phyloP scores from a whole-genome alignment of 805 yeast species.

The Metschnikowia colocasiae region DNA sequence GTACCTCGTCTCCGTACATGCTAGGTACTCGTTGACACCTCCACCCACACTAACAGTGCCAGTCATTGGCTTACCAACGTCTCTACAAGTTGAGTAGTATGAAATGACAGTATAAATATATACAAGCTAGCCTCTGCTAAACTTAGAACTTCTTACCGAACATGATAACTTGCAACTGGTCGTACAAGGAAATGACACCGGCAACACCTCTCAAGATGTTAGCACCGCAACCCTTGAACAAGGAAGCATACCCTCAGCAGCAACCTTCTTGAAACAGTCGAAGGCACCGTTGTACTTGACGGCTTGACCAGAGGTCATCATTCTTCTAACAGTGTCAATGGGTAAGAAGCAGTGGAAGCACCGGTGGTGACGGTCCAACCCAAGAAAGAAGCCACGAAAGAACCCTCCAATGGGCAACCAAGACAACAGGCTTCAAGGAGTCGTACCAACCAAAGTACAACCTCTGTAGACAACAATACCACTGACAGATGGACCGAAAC shows the following conservation, averaged over 20 bases:
- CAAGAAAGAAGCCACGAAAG: slow-evolving; percentile 92
- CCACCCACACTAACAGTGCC: too few species aligned
- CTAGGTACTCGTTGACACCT: too few species aligned
- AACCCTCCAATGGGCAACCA: slow-evolving; percentile 90
- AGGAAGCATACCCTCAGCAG: slow-evolving; percentile 89
- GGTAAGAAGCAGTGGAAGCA: slow-evolving; percentile 98
- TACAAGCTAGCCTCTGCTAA: slow-evolving; percentile 17
- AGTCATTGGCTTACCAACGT: too few species aligned
- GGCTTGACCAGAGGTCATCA: slow-evolving; percentile 99
- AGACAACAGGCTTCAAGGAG: slow-evolving; percentile 91
- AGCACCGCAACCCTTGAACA: slow-evolving; percentile 99
- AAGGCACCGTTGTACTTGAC: slow-evolving; percentile 94
- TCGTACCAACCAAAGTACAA: slow-evolving; percentile 97
- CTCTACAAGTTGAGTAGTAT: too few species aligned
- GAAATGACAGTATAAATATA: slow-evolving; percentile 21
- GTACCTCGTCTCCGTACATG: too few species aligned
- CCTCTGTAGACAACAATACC: slow-evolving; percentile 99
- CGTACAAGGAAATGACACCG: slow-evolving; percentile 97
- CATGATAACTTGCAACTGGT: slow-evolving; percentile 89
- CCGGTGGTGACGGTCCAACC: slow-evolving; percentile 99
- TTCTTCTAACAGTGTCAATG: slow-evolving; percentile 98
- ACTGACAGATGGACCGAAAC: slow-evolving; percentile 96
- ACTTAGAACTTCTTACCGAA: slow-evolving; percentile 87
- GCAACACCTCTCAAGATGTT: slow-evolving; percentile 99
- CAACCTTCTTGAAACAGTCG: slow-evolving; percentile 88